These are phyloP conservation scores for Rhytidiadelphus loreus DNA, from an alignment of 225 moss, liverwort and hornwort species.

Conservation along the genomic window DNA sequence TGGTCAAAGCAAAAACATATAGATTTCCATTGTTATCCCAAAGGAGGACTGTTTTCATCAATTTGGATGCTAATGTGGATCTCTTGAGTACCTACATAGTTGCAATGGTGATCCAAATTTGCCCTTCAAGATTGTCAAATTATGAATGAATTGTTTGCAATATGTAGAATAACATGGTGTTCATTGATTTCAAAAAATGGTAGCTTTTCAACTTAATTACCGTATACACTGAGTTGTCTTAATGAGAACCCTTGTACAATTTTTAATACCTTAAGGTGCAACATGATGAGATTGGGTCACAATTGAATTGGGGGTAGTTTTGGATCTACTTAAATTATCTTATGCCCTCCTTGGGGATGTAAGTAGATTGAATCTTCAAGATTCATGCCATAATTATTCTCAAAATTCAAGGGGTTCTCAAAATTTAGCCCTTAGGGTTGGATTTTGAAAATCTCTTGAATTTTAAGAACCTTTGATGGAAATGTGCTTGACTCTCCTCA, in stretches of 20 bases:
- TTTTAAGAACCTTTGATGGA: not conserved
- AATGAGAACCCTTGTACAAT: not conserved
- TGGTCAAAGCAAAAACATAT: too few relatives aligned
- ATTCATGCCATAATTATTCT: not conserved
- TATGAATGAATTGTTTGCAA: too few relatives aligned
- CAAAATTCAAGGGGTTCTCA: not conserved
- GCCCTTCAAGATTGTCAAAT: too few relatives aligned
- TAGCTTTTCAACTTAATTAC: too few relatives aligned
- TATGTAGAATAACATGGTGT: too few relatives aligned
- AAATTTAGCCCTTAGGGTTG: not conserved
- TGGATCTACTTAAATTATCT: rapidly evolving
- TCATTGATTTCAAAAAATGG: too few relatives aligned
- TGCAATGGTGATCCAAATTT: too few relatives aligned
- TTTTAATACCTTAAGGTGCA: not conserved
- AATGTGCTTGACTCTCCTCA: not conserved
- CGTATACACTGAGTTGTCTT: rapidly evolving
- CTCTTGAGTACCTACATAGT: too few relatives aligned
- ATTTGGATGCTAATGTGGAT: too few relatives aligned
- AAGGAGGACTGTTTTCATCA: too few relatives aligned
- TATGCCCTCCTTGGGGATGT: not conserved
- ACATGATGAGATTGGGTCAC: not conserved
- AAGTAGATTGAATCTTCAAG: not conserved
- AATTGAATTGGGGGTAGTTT: rapidly evolving
- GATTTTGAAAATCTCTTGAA: not conserved
- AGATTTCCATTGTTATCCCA: too few relatives aligned